Evolutionary conservation across 768 basidiomycete genomes (phyloP), one percentile per base, ranked within the genome.

Genomic region (Suillus cothurnatus): DNA sequence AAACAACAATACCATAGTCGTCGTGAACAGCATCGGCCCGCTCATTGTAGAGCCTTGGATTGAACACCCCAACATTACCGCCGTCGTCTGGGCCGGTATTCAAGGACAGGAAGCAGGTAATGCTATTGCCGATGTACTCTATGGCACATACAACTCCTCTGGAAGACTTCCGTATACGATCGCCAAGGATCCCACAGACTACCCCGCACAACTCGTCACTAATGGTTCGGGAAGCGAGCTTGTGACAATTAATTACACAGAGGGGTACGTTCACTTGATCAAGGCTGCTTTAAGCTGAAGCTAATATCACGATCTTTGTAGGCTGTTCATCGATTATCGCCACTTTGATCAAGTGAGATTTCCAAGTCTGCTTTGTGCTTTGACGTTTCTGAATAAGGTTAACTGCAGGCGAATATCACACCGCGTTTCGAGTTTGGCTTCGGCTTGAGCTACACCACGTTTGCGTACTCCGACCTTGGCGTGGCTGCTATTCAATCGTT

Each of bases 161-260:
- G 90, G 87, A 9, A 80, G 86, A 34, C 76, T 93, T 26, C 90
- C 91, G 1, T 93, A 90, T 73, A 92, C 91, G 5, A 90, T 92
- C 68, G 89, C 90, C 47, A 88, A 88, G 77, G 70, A 78, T 26
- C 61, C 74, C 3, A 69, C 75, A 9, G 91, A 92, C 71, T 92
- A 92, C 71, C 71, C 85, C n/a, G 85, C 88, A 1, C 82, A 84
- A 63, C 70, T 85, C 12, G 70, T 81, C 15, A 68, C 77, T 11
- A 82, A 80, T 7, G 82, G 79, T 12, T 71, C 71, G 34, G 69
- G 71, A 2, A 66, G 45, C 31, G 75, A 79, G 31, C 77, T 86
- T 31, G 67, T 88, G 52, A 74, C 78, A 32, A 84, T 90, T 64
- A 81, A 84, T 5, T 90, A 90, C 69, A 82, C 79, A 2, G 88